These are phyloP conservation scores for Funneliformis mosseae DNA, from an alignment of 192 early-diverging fungal genomes.

Conservation along the genomic window DNA sequence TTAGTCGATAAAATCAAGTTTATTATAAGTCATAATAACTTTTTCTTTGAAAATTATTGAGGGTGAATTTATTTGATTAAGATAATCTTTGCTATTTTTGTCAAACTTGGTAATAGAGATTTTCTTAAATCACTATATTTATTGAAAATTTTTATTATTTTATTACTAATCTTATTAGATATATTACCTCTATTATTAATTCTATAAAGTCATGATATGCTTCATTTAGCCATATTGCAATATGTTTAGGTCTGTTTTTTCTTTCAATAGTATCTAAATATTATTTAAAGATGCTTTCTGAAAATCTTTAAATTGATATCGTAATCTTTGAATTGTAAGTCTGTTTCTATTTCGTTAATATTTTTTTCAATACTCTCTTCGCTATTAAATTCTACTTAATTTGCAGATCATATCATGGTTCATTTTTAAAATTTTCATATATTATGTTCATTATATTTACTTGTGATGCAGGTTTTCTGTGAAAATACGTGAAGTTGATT, in stretches of 20 bases:
- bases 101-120: too few relatives aligned
- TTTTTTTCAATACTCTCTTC: too few relatives aligned
- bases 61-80: neutral
- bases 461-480: too few relatives aligned
- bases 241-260: neutral
- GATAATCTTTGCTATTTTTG: neutral
- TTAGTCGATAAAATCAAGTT: neutral
- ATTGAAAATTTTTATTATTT: too few relatives aligned
- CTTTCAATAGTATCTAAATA: neutral
- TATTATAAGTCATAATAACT: neutral
- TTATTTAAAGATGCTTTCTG: neutral
- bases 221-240: neutral
- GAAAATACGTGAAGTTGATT: too few relatives aligned
- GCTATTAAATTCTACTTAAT: too few relatives aligned
- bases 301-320: neutral
- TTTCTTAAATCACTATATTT: too few relatives aligned
- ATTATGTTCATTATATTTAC: too few relatives aligned
- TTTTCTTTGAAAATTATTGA: neutral
- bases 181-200: neutral
- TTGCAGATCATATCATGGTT: too few relatives aligned
- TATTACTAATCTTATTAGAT: neutral
- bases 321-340: neutral
- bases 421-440: too few relatives aligned
- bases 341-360: too few relatives aligned
- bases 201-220: neutral